phyloP scores from a whole-genome alignment of 345 rosid species.

The Citrus australasica region DNA sequence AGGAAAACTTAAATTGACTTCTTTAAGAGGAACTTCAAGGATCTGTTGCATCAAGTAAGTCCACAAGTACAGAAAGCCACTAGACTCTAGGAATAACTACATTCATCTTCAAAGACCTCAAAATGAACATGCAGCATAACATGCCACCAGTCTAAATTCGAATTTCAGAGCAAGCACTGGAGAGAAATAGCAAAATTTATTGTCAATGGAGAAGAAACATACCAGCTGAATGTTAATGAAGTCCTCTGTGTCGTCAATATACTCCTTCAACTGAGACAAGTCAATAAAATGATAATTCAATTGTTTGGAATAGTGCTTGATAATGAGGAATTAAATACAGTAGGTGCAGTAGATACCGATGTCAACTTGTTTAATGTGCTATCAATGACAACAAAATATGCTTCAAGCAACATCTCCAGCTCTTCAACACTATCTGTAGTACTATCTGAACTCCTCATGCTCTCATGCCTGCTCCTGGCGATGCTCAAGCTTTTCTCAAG shows the following conservation, averaged over 20 bases:
- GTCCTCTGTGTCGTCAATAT: slow-evolving; percentile 95
- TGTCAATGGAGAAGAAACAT: slow-evolving; percentile 9
- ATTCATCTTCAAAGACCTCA: neutral
- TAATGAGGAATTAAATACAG: neutral
- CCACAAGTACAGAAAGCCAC: neutral
- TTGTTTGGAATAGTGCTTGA: neutral
- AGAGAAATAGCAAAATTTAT: neutral
- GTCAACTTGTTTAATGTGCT: slow-evolving; percentile 94
- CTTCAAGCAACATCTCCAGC: slow-evolving; percentile 98
- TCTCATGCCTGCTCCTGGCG: slow-evolving; percentile 91
- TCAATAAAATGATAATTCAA: slow-evolving; percentile 4
- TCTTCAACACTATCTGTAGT: slow-evolving; percentile 76
- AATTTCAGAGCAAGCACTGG: neutral
- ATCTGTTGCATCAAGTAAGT: neutral
- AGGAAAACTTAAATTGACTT: neutral
- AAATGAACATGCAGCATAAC: neutral
- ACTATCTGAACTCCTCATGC: slow-evolving; percentile 81
- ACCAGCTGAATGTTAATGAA: slow-evolving; percentile 97
- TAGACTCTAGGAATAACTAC: neutral
- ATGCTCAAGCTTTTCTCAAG: slow-evolving; percentile 87
- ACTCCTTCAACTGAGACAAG: slow-evolving; percentile 83
- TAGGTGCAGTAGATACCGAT: slow-evolving; percentile 49
- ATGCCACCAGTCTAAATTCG: neutral
- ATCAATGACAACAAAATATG: slow-evolving; percentile 96
- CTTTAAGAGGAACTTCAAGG: neutral